Conservation (phyloP, 2,329 filamentous ascomycete species). For the Arthrobotrys entomopaga region DNA sequence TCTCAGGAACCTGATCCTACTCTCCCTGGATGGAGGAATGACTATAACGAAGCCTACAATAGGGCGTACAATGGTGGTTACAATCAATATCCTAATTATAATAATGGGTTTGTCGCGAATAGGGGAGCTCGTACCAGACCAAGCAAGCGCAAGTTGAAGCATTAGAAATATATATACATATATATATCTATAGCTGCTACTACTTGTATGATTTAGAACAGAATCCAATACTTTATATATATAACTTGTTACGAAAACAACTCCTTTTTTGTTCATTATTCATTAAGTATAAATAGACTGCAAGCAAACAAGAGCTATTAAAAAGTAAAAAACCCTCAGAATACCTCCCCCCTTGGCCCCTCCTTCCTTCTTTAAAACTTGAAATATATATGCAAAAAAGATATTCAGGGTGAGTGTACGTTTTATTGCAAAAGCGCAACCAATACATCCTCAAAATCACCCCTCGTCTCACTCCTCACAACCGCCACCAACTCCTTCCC, state of each 20-base stretch:
- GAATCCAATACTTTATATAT: too few relatives aligned
- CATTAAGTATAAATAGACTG: too few relatives aligned
- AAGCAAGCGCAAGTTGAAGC: neutral
- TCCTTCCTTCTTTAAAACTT: too few relatives aligned
- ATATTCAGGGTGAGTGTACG: neutral
- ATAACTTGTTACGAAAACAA: too few relatives aligned
- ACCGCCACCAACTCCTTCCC: slow-evolving; percentile 73
- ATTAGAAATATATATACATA: neutral
- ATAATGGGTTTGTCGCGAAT: neutral
- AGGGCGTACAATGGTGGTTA: neutral
- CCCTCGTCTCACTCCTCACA: slow-evolving; percentile 84
- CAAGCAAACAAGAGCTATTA: too few relatives aligned
- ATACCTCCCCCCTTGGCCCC: neutral
- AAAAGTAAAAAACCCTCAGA: neutral
- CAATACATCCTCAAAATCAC: slow-evolving; percentile 81
- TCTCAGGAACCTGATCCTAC: neutral
- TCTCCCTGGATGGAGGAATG: neutral
- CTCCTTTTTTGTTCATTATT: too few relatives aligned
- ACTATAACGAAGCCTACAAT: neutral
- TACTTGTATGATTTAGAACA: neutral
- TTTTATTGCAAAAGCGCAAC: slow-evolving; percentile 67
- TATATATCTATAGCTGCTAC: too few relatives aligned
- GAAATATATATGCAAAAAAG: neutral
- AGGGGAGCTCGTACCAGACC: neutral
- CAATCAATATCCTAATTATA: neutral